A percentile compares a stretch with the other conserved stretches of the same genome.
Evolutionary conservation across 352 stramenopile species (phyloP).

Genomic region (Saprolegnia diclina): DNA sequence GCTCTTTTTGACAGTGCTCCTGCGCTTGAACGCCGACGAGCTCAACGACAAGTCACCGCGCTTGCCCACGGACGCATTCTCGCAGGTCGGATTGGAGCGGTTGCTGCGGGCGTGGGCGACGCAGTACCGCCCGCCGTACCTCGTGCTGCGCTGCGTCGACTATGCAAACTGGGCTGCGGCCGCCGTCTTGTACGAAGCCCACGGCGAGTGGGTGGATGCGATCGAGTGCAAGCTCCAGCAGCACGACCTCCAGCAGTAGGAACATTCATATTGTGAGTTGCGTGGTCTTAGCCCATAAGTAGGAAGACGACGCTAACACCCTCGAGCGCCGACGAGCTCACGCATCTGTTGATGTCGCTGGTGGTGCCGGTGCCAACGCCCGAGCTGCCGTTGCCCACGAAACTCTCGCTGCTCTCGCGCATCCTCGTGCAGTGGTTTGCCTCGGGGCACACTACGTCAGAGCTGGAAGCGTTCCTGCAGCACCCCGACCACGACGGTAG

Average conservation of each 20-base stretch:
- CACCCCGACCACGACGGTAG: constrained; percentile 32
- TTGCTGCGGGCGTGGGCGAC: constrained; percentile 49
- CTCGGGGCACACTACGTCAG: constrained; percentile 46
- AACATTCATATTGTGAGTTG: not conserved
- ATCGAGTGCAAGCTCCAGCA: constrained; percentile 75
- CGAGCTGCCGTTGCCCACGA: not conserved
- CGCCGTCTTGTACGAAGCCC: constrained; percentile 67
- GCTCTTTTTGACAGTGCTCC: constrained; percentile 63
- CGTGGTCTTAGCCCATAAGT: not conserved
- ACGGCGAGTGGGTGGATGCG: constrained; percentile 73
- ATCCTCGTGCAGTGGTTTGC: constrained; percentile 83
- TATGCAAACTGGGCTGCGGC: constrained; percentile 77
- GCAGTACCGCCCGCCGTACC: constrained; percentile 66
- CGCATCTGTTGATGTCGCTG: constrained; percentile 51
- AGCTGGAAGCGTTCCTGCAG: constrained; percentile 61
- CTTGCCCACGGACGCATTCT: constrained; percentile 28
- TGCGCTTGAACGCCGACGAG: constrained; percentile 44
- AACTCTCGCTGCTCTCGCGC: constrained; percentile 57
- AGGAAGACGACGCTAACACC: not conserved
- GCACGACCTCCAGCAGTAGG: constrained; percentile 39
- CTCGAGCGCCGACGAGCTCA: constrained; percentile 39
- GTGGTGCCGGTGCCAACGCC: constrained; percentile 38
- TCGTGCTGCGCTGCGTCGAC: constrained; percentile 73
- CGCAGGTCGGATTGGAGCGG: constrained; percentile 48
- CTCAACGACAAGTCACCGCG: constrained; percentile 7